Evolutionary conservation across 2,329 filamentous ascomycete species (phyloP).

Genomic region (Emergomyces pasteurianus): DNA sequence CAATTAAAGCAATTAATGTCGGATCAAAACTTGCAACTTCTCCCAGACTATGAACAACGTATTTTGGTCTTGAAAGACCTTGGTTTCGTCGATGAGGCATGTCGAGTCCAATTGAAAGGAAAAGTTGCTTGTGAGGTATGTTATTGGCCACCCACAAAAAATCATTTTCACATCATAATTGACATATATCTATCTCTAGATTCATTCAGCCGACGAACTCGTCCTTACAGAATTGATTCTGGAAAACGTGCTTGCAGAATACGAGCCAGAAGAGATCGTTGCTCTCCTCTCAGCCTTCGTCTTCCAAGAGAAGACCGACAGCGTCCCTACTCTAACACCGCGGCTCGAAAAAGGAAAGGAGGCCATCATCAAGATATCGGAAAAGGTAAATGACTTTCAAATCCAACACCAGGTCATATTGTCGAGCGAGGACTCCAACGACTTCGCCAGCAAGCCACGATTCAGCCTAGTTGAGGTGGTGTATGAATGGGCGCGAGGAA

Average conservation of each 20-base stretch:
- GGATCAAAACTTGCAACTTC: conserved; percentile 86
- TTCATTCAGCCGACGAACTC: conserved; percentile 92
- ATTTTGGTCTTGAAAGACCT: conserved; percentile 86
- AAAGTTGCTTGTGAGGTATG: conserved; percentile 84
- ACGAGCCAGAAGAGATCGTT: conserved; percentile 92
- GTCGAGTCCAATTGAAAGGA: conserved; percentile 87
- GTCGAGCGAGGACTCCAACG: conserved; percentile 77
- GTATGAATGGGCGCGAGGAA: conserved; percentile 94
- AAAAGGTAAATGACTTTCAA: conserved; percentile 85
- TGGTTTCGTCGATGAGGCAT: conserved; percentile 76
- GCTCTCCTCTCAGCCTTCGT: conserved; percentile 89
- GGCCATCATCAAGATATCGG: conserved; percentile 78
- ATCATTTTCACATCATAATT: background rate
- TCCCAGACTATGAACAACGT: conserved; percentile 94
- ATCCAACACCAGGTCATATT: conserved; percentile 86
- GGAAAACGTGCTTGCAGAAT: conserved; percentile 90
- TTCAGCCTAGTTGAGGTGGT: conserved; percentile 97
- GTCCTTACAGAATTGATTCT: conserved; percentile 92
- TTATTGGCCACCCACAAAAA: background rate
- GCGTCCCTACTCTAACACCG: conserved; percentile 66
- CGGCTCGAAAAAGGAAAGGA: conserved; percentile 71
- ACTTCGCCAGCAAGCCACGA: conserved; percentile 74
- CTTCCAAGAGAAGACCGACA: conserved; percentile 91
- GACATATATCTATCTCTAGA: conserved; percentile 31
- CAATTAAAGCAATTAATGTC: conserved; percentile 81